phyloP scores from a whole-genome alignment of 2,329 filamentous ascomycete genomes.

The Atkinsonella hypoxylon region DNA sequence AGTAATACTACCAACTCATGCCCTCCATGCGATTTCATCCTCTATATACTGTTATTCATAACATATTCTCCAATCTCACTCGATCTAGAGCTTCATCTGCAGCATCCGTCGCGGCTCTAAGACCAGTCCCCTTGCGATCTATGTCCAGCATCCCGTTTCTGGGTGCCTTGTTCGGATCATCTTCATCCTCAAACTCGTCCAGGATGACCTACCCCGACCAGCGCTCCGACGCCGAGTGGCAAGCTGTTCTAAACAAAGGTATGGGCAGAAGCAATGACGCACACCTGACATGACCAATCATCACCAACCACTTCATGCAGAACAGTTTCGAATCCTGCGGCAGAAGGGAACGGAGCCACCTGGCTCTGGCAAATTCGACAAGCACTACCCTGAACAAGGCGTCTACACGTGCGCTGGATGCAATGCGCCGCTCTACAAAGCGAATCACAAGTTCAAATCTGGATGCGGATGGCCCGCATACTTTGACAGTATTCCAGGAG shows the following conservation, averaged over 20 bases:
- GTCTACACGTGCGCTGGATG: constrained; percentile 85
- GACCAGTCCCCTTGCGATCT: constrained; percentile 30
- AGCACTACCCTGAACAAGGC: constrained; percentile 64
- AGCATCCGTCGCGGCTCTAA: constrained; percentile 13
- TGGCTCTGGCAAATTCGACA: constrained; percentile 73
- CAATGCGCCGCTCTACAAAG: constrained; percentile 79
- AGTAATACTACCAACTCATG: not conserved
- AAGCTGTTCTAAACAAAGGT: constrained; percentile 59
- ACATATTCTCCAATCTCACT: constrained; percentile 33
- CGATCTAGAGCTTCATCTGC: constrained; percentile 15
- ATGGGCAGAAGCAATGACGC: constrained; percentile 12
- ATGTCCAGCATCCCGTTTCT: constrained; percentile 74
- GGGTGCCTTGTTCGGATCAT: constrained; percentile 55
- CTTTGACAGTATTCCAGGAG: constrained; percentile 87
- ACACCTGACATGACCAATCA: not conserved
- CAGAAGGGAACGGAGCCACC: constrained; percentile 84
- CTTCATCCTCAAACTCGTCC: constrained; percentile 40
- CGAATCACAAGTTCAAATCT: constrained; percentile 88
- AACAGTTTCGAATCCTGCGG: constrained; percentile 90
- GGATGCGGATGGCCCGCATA: constrained; percentile 98
- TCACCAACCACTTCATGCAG: constrained; percentile 32
- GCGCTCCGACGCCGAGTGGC: constrained; percentile 77
- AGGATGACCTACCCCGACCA: constrained; percentile 70
- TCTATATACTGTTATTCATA: constrained; percentile 34
- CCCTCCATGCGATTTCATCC: constrained; percentile 38